Percentiles rank a stretch among this genome's conserved stretches.
These are phyloP conservation scores for Alectoria sarmentosa DNA, from an alignment of 495 filamentous ascomycete species.

Conservation along the genomic window DNA sequence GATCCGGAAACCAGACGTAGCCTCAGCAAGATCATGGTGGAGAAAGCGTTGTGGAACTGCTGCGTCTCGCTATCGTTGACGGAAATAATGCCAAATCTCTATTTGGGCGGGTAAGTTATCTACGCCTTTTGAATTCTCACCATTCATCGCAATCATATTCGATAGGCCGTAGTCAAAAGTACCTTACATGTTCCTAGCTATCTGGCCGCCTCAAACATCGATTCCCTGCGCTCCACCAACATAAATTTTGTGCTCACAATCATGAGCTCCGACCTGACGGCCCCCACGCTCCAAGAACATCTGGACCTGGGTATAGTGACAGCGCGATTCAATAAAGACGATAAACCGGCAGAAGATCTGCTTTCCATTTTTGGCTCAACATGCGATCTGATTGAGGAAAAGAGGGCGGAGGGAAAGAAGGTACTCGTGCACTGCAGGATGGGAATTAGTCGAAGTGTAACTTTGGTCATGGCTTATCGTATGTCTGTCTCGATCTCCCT, in stretches of 20 bases:
- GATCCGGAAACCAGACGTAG: background rate
- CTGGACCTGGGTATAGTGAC: slow-evolving; percentile 8
- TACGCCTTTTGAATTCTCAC: background rate
- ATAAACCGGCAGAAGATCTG: slow-evolving; percentile 11
- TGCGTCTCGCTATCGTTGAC: background rate
- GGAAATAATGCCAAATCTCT: background rate
- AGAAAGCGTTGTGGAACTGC: slow-evolving; percentile 4
- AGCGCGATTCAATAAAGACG: slow-evolving; percentile 7
- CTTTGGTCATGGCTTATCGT: slow-evolving; percentile 14
- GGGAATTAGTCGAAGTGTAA: slow-evolving; percentile 16
- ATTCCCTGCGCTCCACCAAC: slow-evolving; percentile 1
- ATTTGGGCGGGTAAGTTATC: background rate
- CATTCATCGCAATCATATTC: background rate
- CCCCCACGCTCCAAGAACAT: slow-evolving; percentile 12
- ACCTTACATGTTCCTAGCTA: background rate
- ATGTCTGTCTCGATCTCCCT: background rate
- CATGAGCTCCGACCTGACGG: slow-evolving; percentile 13
- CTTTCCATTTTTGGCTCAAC: background rate
- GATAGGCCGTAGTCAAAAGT: background rate
- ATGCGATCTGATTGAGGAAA: slow-evolving; percentile 13
- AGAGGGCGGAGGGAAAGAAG: background rate
- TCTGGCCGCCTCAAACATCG: slow-evolving; percentile 15
- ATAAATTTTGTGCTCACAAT: slow-evolving; percentile 17
- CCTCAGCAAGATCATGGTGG: background rate
- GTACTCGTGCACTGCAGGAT: slow-evolving; percentile 19